Percentiles rank a stretch among this genome's conserved stretches.
Evolutionary conservation across 2,329 filamentous ascomycete genomes (phyloP).

Genomic region (Ceratocystis destructans): DNA sequence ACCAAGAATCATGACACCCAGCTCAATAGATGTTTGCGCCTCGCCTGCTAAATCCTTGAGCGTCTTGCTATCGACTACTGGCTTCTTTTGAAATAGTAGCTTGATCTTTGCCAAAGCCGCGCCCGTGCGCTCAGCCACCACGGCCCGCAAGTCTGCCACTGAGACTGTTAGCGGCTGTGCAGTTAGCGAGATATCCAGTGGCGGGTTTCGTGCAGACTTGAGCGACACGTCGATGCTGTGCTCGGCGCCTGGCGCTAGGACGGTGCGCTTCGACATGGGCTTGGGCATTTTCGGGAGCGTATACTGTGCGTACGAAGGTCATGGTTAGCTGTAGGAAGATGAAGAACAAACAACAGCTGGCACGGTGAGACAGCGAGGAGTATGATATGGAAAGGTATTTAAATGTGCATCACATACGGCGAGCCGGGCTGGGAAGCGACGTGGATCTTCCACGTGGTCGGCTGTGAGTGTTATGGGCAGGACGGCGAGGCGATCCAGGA

Average conservation of each 20-base stretch:
- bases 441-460: conserved; percentile 81
- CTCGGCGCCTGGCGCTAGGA: conserved; percentile 39
- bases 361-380: background rate
- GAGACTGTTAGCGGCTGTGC: conserved; percentile 54
- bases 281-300: conserved; percentile 56
- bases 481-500: conserved; percentile 66
- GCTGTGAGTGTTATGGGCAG: conserved; percentile 68
- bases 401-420: conserved; percentile 42
- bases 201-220: conserved; percentile 65
- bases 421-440: conserved; percentile 58
- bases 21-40: conserved; percentile 44
- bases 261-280: conserved; percentile 37
- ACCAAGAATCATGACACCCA: conserved; percentile 78
- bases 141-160: conserved; percentile 62
- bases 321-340: conserved; percentile 7
- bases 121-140: conserved; percentile 48
- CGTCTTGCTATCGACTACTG: conserved; percentile 61
- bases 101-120: conserved; percentile 69
- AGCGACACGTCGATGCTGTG: conserved; percentile 45
- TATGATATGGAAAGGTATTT: background rate
- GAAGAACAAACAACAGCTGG: background rate
- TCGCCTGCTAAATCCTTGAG: conserved; percentile 56
- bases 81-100: conserved; percentile 77
- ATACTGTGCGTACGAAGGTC: conserved; percentile 35
- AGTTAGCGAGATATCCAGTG: conserved; percentile 52